Conservation (phyloP, 495 filamentous ascomycete genomes). For the Aspergillus sclerotiicarbonarius region DNA sequence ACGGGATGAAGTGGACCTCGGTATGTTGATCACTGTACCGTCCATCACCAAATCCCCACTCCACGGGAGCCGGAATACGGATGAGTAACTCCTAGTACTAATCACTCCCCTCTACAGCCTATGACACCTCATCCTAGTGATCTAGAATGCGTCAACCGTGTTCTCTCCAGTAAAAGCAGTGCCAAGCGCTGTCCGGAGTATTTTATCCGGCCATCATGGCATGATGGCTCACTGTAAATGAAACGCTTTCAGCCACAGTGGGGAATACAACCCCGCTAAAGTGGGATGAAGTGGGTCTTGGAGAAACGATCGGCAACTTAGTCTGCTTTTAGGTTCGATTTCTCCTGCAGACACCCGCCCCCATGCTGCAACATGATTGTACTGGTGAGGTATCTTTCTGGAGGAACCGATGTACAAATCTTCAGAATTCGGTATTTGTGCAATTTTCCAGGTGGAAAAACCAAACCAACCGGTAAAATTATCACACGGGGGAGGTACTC, state of each 20-base stretch:
- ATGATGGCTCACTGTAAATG: background rate
- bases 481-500: background rate
- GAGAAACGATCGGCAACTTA: background rate
- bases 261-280: background rate
- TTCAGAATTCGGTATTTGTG: background rate
- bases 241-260: background rate
- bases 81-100: too few relatives aligned
- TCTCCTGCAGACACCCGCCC: background rate
- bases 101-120: background rate
- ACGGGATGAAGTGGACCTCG: too few relatives aligned
- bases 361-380: background rate
- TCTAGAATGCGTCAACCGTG: background rate
- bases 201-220: background rate
- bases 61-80: too few relatives aligned
- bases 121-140: background rate
- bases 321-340: background rate
- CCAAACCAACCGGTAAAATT: background rate
- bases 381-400: background rate
- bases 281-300: background rate
- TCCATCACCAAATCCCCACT: too few relatives aligned
- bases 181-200: background rate
- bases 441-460: background rate
- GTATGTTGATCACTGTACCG: too few relatives aligned
- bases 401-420: background rate
- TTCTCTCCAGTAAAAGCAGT: background rate